Evolutionary conservation across 1,139 yeast species (phyloP).

Genomic region (Protomyces arabidopsidicola): DNA sequence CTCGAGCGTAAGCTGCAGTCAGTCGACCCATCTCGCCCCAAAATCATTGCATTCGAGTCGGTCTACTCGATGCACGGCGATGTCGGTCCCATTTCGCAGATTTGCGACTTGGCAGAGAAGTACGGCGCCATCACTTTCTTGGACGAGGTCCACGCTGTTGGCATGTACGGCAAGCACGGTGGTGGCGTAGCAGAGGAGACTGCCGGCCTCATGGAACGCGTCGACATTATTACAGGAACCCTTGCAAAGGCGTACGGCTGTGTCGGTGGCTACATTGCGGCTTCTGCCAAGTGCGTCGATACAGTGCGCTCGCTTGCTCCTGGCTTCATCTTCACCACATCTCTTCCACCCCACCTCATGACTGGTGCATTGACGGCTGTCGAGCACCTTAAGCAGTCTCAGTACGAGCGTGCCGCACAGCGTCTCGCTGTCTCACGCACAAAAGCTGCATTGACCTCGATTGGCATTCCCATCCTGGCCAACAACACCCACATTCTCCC

Average conservation of each 20-base stretch:
- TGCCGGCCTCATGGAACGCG: slow-evolving; percentile 84
- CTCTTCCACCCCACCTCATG: slow-evolving; percentile 96
- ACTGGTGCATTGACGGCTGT: slow-evolving; percentile 89
- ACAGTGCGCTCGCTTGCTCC: slow-evolving; percentile 97
- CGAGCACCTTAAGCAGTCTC: slow-evolving; percentile 73
- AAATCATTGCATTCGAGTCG: slow-evolving; percentile 92
- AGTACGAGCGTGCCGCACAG: slow-evolving; percentile 74
- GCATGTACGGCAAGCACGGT: slow-evolving; percentile 98
- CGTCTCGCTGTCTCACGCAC: slow-evolving; percentile 83
- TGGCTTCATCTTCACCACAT: slow-evolving; percentile 93
- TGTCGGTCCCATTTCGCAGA: slow-evolving; percentile 84
- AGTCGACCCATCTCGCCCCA: slow-evolving; percentile 81
- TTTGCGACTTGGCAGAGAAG: slow-evolving; percentile 93
- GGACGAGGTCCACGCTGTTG: slow-evolving; percentile 98
- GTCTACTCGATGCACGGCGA: slow-evolving; percentile 99
- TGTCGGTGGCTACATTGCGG: slow-evolving; percentile 97
- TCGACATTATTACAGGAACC: slow-evolving; percentile 95
- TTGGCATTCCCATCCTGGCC: slow-evolving; percentile 93
- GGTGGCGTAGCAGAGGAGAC: slow-evolving; percentile 99
- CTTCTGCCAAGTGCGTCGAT: slow-evolving; percentile 74
- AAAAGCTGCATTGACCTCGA: slow-evolving; percentile 59
- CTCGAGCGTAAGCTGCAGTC: slow-evolving; percentile 70
- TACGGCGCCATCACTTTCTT: slow-evolving; percentile 94
- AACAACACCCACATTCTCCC: slow-evolving; percentile 98
- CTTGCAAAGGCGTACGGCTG: slow-evolving; percentile 95